Percentiles rank a stretch among this genome's conserved stretches.
Conservation (phyloP, 73 alveolate species). For the Paramecium biaurelia region DNA sequence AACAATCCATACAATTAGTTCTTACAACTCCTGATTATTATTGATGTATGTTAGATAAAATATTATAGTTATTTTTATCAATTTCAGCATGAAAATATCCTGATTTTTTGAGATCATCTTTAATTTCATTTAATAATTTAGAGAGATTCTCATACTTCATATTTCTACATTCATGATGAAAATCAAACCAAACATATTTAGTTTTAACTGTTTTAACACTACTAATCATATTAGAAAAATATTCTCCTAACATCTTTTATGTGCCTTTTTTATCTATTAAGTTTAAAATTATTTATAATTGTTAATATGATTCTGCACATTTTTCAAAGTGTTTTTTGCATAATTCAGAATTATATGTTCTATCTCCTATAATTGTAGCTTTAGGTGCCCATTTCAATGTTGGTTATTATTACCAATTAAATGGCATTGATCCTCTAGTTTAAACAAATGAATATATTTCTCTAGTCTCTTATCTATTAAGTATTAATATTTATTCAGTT, state of each 20-base stretch:
- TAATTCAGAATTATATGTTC: conserved; percentile 29
- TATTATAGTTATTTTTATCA: conserved; percentile 26
- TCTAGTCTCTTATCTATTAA: background rate
- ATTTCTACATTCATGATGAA: conserved; percentile 96
- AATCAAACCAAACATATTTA: conserved; percentile 96
- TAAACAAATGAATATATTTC: conserved; percentile 40
- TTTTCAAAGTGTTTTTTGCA: conserved; percentile 58
- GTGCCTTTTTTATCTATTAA: conserved; percentile 64
- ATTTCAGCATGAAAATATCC: conserved; percentile 69
- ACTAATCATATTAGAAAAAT: conserved; percentile 76
- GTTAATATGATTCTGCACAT: conserved; percentile 5
- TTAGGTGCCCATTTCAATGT: conserved; percentile 60
- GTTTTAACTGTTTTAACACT: conserved; percentile 66
- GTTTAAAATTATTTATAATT: conserved; percentile 32
- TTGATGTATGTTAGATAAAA: conserved; percentile 34
- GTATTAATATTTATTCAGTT: conserved; percentile 80
- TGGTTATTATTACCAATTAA: conserved; percentile 56
- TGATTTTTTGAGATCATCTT: conserved; percentile 66
- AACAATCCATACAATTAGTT: conserved; percentile 97
- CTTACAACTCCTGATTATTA: conserved; percentile 88
- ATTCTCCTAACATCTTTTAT: conserved; percentile 57
- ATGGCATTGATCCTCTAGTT: conserved; percentile 68
- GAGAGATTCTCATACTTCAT: conserved; percentile 93
- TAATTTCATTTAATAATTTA: conserved; percentile 74
- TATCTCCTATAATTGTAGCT: conserved; percentile 49